phyloP scores from a whole-genome alignment of 305 asterid genomes.

The Salvia sclarea region DNA sequence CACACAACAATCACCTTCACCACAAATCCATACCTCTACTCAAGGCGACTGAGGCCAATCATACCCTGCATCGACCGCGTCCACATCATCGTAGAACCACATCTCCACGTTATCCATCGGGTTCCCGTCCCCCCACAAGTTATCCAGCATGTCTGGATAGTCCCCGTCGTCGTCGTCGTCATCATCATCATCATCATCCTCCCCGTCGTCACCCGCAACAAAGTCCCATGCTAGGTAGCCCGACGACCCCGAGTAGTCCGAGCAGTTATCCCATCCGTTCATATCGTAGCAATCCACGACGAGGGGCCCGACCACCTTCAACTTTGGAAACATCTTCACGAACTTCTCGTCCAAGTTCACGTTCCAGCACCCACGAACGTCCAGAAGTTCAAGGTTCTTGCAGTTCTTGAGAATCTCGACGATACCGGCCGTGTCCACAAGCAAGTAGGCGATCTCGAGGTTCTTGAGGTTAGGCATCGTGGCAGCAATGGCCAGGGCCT shows the following conservation, averaged over 20 bases:
- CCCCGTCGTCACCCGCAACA: slow-evolving; percentile 52
- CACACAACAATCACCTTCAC: slow-evolving; percentile 20
- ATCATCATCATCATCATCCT: slow-evolving; percentile 43
- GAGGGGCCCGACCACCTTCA: slow-evolving; percentile 73
- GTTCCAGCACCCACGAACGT: slow-evolving; percentile 80
- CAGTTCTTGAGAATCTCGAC: slow-evolving; percentile 62
- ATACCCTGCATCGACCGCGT: slow-evolving; percentile 58
- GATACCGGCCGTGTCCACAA: slow-evolving; percentile 53
- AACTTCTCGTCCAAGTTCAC: slow-evolving; percentile 64
- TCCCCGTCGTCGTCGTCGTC: slow-evolving; percentile 46
- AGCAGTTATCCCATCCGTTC: slow-evolving; percentile 63
- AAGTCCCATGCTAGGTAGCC: slow-evolving; percentile 73
- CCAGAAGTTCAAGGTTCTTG: slow-evolving; percentile 61
- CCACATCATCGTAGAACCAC: slow-evolving; percentile 74
- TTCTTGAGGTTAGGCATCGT: slow-evolving; percentile 80
- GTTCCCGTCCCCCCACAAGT: slow-evolving; percentile 55
- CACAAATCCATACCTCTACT: slow-evolving; percentile 35
- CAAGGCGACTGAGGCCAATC: slow-evolving; percentile 85
- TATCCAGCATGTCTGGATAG: slow-evolving; percentile 30
- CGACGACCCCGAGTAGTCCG: slow-evolving; percentile 68
- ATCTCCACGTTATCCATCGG: slow-evolving; percentile 59
- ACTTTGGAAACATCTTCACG: slow-evolving; percentile 44
- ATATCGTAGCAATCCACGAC: slow-evolving; percentile 55
- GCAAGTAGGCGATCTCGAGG: slow-evolving; percentile 80
- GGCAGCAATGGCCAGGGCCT: slow-evolving; percentile 69